phyloP scores from a whole-genome alignment of 148 eudicot genomes.

The Camellia sinensis region DNA sequence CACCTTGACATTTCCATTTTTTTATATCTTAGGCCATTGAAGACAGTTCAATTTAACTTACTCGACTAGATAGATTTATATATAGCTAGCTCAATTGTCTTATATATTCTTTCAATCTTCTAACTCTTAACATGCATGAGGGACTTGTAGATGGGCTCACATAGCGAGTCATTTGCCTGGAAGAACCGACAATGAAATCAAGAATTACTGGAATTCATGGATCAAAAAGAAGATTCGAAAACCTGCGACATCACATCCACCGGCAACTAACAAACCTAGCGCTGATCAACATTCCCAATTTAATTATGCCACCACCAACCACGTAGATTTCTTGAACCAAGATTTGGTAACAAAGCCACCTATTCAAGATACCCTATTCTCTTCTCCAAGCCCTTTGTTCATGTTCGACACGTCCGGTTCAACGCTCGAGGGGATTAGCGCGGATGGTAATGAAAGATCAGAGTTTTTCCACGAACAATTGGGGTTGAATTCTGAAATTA shows the following conservation, averaged over 20 bases:
- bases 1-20: too few relatives aligned
- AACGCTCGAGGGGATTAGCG: constrained; percentile 11
- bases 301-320: constrained; percentile 15
- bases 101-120: not conserved
- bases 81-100: not conserved
- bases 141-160: constrained; percentile 75
- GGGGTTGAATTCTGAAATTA: constrained; percentile 8
- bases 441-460: constrained; percentile 13
- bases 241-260: constrained; percentile 23
- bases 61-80: too few relatives aligned
- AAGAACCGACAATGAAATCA: constrained; percentile 87
- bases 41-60: too few relatives aligned
- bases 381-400: constrained; percentile 42
- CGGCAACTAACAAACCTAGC: constrained; percentile 11
- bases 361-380: constrained; percentile 27
- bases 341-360: constrained; percentile 28
- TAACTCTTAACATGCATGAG: not conserved
- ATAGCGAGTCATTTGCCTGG: constrained; percentile 94
- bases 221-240: constrained; percentile 81
- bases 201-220: constrained; percentile 96
- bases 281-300: constrained; percentile 15
- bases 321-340: constrained; percentile 29
- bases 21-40: too few relatives aligned
- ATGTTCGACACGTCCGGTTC: constrained; percentile 48
- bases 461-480: constrained; percentile 27